Percentiles rank a stretch among this genome's conserved stretches.
These are phyloP conservation scores for Kickxella alabastrina DNA, from an alignment of 192 early-diverging fungal species.

Conservation along the genomic window DNA sequence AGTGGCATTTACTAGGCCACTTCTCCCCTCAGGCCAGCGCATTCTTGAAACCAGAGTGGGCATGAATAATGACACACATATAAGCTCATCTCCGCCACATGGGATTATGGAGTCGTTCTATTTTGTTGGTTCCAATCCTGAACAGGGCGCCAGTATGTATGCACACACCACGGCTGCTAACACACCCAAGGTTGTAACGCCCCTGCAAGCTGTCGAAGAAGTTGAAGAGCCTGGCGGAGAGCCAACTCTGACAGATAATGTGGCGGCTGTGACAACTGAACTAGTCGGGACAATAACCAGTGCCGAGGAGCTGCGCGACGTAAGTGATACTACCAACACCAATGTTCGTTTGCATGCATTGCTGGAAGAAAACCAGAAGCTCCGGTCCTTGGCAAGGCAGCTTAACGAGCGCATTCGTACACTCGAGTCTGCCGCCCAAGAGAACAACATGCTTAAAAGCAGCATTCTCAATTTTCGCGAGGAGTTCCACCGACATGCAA, in stretches of 20 bases:
- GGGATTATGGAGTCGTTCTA: slow-evolving; percentile 51
- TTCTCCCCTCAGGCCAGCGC: neutral
- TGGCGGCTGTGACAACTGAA: neutral
- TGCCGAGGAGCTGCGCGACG: neutral
- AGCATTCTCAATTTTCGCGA: slow-evolving; percentile 51
- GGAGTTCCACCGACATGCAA: slow-evolving; percentile 50
- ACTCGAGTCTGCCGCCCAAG: slow-evolving; percentile 46
- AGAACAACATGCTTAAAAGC: slow-evolving; percentile 52
- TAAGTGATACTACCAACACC: no score
- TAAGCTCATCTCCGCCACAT: slow-evolving; percentile 1
- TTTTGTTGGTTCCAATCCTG: slow-evolving; percentile 35
- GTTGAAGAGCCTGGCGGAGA: slow-evolving; percentile 14
- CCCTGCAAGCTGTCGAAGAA: slow-evolving; percentile 19
- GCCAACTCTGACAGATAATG: neutral
- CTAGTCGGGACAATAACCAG: neutral
- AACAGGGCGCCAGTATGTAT: slow-evolving; percentile 35
- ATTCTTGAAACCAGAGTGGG: no score
- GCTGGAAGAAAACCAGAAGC: slow-evolving; percentile 25
- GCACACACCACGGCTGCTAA: slow-evolving; percentile 3
- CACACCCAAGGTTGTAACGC: slow-evolving; percentile 11
- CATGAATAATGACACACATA: no score
- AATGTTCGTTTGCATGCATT: slow-evolving; percentile 7
- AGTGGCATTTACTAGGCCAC: slow-evolving; percentile 33
- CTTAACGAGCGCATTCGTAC: slow-evolving; percentile 36
- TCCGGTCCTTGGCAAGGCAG: slow-evolving; percentile 15